Evolutionary conservation across 2,329 filamentous ascomycete genomes (phyloP), one percentile per base, ranked within the genome.

Genomic region (Pestalotiopsis sp.): DNA sequence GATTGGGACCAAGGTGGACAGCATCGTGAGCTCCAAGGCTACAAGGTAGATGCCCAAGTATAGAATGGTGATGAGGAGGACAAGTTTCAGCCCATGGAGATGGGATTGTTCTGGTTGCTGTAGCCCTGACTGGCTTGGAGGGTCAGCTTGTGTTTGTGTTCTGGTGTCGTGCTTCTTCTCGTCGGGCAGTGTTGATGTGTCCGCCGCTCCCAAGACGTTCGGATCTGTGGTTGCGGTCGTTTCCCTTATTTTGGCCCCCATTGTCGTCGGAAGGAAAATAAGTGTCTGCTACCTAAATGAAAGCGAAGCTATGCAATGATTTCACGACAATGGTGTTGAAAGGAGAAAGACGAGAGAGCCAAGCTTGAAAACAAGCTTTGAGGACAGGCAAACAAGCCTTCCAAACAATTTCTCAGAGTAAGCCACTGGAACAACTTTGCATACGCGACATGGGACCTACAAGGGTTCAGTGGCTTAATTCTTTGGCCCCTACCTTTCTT

Each of bases 1-100:
- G 9, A 36, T 62, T 41, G 60, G 36, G 14, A 62, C 31, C 31
- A 41, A 20, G n/a, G 60, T 62, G 23, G 60, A 62, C 23, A 62
- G n/a, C 60, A 62, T 62, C 17, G 60, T 62, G n/a, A 62, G 27
- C n/a, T 62, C 60, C 17, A 62, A 41, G 4, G 31, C 60, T 41
- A 62, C 60, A 36, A 62, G 31, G 11, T 62, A 62, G n/a, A 62
- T 41, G n/a, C 60, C 36, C 23, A 38, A 36, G 31, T 20, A 38
- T 6, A 62, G 23, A 41, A 25, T 17, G 17, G 31, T 41, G 27
- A 62, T 36, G 12, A 62, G 27, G 20, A 62, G 60, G 11, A 25
- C 23, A 5, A 62, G 60, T n/a, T 41, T 20, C 36, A 36, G 60
- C 17, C 45, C 45, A 52, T 52, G 45, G 45, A 52, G n/a, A 23